Evolutionary conservation across 2,329 filamentous ascomycete species (phyloP), one percentile per base, ranked within the genome.

Genomic region (Sphaerostilbella broomeana): DNA sequence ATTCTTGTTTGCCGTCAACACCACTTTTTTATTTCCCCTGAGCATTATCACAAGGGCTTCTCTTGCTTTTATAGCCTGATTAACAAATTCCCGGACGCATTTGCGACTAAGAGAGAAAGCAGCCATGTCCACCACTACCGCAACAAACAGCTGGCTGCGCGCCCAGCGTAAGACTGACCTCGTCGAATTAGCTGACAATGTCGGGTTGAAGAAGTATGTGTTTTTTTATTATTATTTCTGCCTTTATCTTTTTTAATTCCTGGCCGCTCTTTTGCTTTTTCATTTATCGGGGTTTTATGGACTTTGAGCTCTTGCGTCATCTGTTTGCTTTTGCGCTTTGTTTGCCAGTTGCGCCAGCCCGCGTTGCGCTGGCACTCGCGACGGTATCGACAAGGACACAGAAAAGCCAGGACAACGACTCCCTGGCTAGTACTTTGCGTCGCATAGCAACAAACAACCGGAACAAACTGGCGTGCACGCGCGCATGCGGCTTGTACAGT

Each of bases 91-190:
- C n/a, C n/a, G n/a, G n/a, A n/a, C n/a, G n/a, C n/a, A n/a, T n/a
- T n/a, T n/a, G 13, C 30, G 8, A 18, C 27, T 15, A 13, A 19
- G 24, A 26, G 17, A 10, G 8, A 12, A 13, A 33, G 30, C 32
- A 47, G 43, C 47, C 43, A 57, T 54, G 49, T 51, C 51, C 35
- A 46, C 45, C 42, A 51, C 42, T 30, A 56, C 53, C 46, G 49
- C 53, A 22, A 40, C 59, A 53, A 78, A 82, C 57, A 77, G 79
- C 52, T 94, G 84, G 78, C 73, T 95, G 59, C 76, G 81, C 62
- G 74, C 75, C 61, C 84, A 92, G 73, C 82, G 84, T 69, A 94
- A 94, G 73, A 73, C 72, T 52, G 86, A 90, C 49, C 75, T 95
- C 41, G 62, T 78, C 52, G 81, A 85, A 47, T 71, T 94, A 46